These are phyloP conservation scores for Aspergillus biplanus DNA, from an alignment of 495 filamentous ascomycete genomes.

Conservation along the genomic window DNA sequence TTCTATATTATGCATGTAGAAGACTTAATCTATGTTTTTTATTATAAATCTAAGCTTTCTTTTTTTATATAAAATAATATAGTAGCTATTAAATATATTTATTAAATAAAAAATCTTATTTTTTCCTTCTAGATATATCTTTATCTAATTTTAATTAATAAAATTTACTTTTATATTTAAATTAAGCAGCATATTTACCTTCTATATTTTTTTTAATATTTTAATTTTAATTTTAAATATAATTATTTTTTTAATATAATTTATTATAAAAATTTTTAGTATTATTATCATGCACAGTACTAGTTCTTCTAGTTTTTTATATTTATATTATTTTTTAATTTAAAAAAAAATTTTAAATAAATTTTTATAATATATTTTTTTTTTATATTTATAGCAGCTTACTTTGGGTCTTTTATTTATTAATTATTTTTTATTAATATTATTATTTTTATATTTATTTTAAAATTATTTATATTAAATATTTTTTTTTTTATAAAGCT, in stretches of 20 bases:
- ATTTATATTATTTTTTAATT: too few species aligned
- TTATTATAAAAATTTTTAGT: constrained; percentile 5
- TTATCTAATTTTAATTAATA: constrained; percentile 14
- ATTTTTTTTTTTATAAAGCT: constrained; percentile 9
- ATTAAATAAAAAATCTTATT: background rate
- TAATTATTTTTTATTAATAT: background rate
- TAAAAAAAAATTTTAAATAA: background rate
- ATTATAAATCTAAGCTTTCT: too few species aligned
- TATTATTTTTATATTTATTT: constrained; percentile 10
- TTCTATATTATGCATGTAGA: background rate
- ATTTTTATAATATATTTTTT: background rate
- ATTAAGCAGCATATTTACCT: background rate
- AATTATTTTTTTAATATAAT: too few species aligned
- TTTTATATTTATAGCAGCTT: background rate
- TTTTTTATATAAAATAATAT: too few species aligned
- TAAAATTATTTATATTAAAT: background rate
- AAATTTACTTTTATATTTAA: background rate
- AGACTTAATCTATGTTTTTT: background rate
- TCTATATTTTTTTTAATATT: background rate
- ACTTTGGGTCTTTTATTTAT: background rate
- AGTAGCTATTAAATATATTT: background rate
- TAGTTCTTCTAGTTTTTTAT: background rate
- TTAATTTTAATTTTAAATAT: constrained; percentile 14
- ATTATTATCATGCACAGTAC: constrained; percentile 10
- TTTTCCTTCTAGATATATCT: constrained; percentile 6